Evolutionary conservation across 495 filamentous ascomycete species (phyloP), one percentile per base, ranked within the genome.

Genomic region (Sordaria brevicollis): DNA sequence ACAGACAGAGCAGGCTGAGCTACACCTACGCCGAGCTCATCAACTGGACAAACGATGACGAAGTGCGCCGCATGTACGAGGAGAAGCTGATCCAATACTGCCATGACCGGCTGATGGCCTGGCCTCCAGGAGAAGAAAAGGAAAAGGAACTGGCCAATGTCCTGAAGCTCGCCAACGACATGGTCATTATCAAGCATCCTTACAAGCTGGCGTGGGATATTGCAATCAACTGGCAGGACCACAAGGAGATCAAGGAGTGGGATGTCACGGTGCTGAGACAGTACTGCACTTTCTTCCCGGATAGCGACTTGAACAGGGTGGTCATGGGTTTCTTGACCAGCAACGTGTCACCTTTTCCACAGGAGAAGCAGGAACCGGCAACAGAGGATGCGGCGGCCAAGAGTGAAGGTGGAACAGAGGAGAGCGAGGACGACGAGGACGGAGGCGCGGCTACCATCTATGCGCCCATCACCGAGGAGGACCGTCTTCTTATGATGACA

Each of bases 151-250:
- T 90, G 35, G 81, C 86, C 17, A 86, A 90, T 43, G 90, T 97
- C 2, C 79, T 86, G 74, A 90, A 90, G 67, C 79, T 93, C 54
- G 93, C 94, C 0, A 86, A 89, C 62, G 95, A 93, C 69, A 93
- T 98, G 89, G 94, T 99, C 65, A 94, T 97, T 71, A 92, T 99
- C 76, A 93, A 94, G 72, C 93, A 97, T 76, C 93, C 93, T 1
- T 97, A 91, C 79, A 87, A 90, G 69, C 82, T 96, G 29, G 95
- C 95, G 3, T 99, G 95, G 95, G 89, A 90, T 69, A 90, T 97
- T 71, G 86, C 89, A 35, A 83, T 99, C 43, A 92, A 97, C 75
- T 97, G 95, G 92, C 86, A 90, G 72, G 92, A 97, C 79, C 81
- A 89, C 43, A 88, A 93, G 72, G 86, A 85, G 35, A 85, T 91